Evolutionary conservation across 495 filamentous ascomycete genomes (phyloP).

Genomic region (Darksidea phi): DNA sequence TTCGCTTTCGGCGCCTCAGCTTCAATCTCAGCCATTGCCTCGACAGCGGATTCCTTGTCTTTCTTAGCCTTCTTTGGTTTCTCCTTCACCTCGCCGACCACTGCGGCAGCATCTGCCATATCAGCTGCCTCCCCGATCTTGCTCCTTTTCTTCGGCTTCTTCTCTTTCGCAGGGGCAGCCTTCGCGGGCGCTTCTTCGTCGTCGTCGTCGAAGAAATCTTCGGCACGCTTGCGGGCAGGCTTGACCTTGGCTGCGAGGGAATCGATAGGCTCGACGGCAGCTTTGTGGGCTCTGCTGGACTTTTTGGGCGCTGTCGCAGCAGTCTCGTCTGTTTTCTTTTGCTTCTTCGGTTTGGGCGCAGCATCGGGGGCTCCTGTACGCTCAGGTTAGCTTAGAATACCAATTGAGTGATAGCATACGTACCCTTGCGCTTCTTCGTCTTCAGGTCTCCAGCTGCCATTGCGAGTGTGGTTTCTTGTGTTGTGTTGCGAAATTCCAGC

Average conservation of each 20-base stretch:
- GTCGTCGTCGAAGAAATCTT: constrained; percentile 49
- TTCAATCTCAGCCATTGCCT: constrained; percentile 7
- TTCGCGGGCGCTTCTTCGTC: constrained; percentile 24
- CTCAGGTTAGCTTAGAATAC: constrained; percentile 5
- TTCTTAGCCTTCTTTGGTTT: constrained; percentile 27
- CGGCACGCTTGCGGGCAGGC: constrained; percentile 54
- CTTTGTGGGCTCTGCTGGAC: constrained; percentile 24
- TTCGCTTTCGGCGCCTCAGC: constrained; percentile 5
- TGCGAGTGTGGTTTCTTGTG: constrained; percentile 26
- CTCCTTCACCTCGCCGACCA: constrained; percentile 9
- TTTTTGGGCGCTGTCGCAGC: constrained; percentile 7
- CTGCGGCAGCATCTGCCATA: background rate
- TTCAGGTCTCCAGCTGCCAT: constrained; percentile 69
- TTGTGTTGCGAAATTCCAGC: constrained; percentile 2
- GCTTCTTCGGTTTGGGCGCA: constrained; percentile 34
- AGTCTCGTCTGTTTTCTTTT: constrained; percentile 22
- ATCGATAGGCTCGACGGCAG: constrained; percentile 23
- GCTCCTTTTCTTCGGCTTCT: constrained; percentile 30
- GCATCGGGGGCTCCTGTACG: constrained; percentile 26
- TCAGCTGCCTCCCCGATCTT: constrained; percentile 1
- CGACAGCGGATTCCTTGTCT: constrained; percentile 28
- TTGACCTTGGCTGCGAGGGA: constrained; percentile 21
- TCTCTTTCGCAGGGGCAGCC: constrained; percentile 42
- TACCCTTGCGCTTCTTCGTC: constrained; percentile 74
- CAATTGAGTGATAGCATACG: constrained; percentile 22